Conservation (phyloP, 441 rosid species). For the Breynia disticha region DNA sequence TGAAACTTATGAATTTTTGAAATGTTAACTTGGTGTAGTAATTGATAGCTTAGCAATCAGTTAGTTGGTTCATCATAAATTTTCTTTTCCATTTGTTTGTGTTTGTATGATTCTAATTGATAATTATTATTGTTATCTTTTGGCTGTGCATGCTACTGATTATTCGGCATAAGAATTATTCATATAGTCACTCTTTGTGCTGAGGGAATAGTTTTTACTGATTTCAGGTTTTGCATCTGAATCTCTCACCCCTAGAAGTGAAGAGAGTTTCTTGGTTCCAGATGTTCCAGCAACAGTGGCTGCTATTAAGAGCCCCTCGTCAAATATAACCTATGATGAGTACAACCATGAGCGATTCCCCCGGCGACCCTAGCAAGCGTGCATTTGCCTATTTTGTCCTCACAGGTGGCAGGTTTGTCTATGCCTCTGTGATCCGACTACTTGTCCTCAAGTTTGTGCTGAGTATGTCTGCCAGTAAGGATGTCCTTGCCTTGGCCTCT, state of each 20-base stretch:
- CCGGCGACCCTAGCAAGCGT: constrained; percentile 83
- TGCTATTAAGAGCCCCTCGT: constrained; percentile 57
- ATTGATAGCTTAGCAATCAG: too few species aligned
- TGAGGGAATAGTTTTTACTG: background rate
- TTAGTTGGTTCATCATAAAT: too few species aligned
- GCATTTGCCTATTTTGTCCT: constrained; percentile 76
- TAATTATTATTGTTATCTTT: too few species aligned
- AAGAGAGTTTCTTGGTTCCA: constrained; percentile 9
- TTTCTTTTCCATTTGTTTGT: too few species aligned
- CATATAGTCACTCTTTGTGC: background rate
- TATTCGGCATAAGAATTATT: background rate
- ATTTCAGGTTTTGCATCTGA: constrained; percentile 38
- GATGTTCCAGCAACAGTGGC: constrained; percentile 40
- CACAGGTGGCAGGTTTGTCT: constrained; percentile 72
- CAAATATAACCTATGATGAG: constrained; percentile 60
- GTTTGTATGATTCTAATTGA: too few species aligned
- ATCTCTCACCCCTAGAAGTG: constrained; percentile 26
- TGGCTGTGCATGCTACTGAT: background rate
- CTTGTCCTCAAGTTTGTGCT: constrained; percentile 62
- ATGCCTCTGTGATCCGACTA: constrained; percentile 67
- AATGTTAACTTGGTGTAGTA: too few species aligned
- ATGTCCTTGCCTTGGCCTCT: constrained; percentile 77
- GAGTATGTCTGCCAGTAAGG: constrained; percentile 86
- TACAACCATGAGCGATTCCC: constrained; percentile 66
- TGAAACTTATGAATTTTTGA: too few species aligned